phyloP scores from a whole-genome alignment of 768 basidiomycete genomes.

The Kwoniella shandongensis region DNA sequence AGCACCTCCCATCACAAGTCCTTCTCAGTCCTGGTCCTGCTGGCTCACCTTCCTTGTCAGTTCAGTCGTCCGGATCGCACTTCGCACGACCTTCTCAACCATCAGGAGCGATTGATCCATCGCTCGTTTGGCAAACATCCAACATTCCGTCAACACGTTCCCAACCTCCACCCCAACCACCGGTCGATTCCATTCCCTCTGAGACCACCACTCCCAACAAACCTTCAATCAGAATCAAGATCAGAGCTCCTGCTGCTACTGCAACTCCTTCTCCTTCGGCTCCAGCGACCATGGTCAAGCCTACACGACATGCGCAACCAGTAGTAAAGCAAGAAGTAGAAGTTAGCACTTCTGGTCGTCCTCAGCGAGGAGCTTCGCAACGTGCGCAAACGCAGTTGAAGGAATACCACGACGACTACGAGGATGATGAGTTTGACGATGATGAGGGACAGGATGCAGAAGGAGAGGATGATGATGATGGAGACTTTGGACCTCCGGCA shows the following conservation, averaged over 20 bases:
- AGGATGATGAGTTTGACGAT: slow-evolving; percentile 21
- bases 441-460: slow-evolving; percentile 11
- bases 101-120: slow-evolving; percentile 8
- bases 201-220: not conserved
- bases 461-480: slow-evolving; percentile 26
- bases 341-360: slow-evolving; percentile 6
- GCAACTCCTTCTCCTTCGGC: not conserved
- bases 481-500: not conserved
- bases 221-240: not conserved
- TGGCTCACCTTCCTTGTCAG: not conserved
- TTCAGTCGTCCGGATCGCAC: not conserved
- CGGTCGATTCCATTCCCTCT: not conserved
- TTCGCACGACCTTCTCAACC: not conserved
- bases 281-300: slow-evolving; percentile 1
- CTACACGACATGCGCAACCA: not conserved
- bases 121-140: slow-evolving; percentile 3
- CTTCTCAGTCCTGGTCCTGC: no score
- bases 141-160: not conserved
- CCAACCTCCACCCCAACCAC: not conserved
- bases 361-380: slow-evolving; percentile 17
- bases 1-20: not conserved
- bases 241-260: slow-evolving; percentile 1
- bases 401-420: slow-evolving; percentile 13
- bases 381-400: slow-evolving; percentile 10
- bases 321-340: slow-evolving; percentile 1